These are phyloP conservation scores for Cladorrhinum samala DNA, from an alignment of 495 filamentous ascomycete species.

Conservation along the genomic window DNA sequence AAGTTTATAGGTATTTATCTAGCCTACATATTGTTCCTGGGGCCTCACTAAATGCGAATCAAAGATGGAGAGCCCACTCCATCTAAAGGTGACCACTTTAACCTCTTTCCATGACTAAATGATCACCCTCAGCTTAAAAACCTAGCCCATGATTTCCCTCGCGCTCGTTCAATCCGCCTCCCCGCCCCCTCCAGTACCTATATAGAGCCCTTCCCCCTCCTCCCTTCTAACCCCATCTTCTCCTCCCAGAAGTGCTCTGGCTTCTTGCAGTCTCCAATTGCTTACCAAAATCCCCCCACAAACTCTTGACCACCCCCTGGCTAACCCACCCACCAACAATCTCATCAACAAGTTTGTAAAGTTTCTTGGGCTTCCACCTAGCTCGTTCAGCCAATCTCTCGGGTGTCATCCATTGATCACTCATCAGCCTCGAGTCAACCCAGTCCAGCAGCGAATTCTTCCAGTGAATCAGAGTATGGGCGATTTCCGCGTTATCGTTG, in stretches of 20 bases:
- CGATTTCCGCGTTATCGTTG: conserved; percentile 59
- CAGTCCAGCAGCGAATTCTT: conserved; percentile 64
- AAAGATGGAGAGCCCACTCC: too few species aligned
- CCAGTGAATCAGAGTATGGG: conserved; percentile 71
- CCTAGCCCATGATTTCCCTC: too few species aligned
- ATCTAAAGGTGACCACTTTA: too few species aligned
- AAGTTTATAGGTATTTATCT: too few species aligned
- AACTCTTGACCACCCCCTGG: conserved; percentile 16
- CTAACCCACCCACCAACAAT: conserved; percentile 34
- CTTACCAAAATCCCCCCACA: conserved; percentile 34
- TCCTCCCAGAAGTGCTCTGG: conserved; percentile 23
- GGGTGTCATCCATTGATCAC: conserved; percentile 44
- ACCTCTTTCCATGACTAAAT: too few species aligned
- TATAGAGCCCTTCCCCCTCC: too few species aligned
- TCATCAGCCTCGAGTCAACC: conserved; percentile 55
- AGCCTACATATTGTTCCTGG: too few species aligned
- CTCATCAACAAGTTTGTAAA: conserved; percentile 45
- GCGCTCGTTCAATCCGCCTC: too few species aligned
- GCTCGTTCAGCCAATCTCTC: conserved; percentile 38
- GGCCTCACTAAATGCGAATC: too few species aligned
- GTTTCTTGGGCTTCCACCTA: conserved; percentile 43
- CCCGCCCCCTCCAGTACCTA: too few species aligned
- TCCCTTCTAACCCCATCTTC: conserved; percentile 3
- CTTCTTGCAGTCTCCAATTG: conserved; percentile 32
- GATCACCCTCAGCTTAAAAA: too few species aligned